Percentiles rank a stretch among this genome's conserved stretches.
phyloP scores from a whole-genome alignment of 2,329 filamentous ascomycete species.

The Ciborinia camelliae region DNA sequence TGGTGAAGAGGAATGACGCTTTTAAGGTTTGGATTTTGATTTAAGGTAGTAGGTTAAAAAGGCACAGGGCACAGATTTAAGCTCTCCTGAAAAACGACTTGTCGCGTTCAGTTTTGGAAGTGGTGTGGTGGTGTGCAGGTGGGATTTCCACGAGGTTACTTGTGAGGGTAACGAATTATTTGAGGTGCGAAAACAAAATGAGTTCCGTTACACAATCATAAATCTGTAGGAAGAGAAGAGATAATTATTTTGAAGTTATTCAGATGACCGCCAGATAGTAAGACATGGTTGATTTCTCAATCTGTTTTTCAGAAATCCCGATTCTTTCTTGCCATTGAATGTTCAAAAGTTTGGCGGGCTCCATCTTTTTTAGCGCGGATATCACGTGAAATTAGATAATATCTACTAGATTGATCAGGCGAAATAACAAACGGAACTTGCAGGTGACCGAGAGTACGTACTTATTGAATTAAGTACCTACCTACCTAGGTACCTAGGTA shows the following conservation, averaged over 20 bases:
- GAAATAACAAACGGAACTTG: no score
- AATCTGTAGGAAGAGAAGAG: neutral
- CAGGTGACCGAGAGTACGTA: no score
- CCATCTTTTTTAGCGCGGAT: neutral
- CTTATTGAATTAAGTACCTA: no score
- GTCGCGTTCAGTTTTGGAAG: slow-evolving; percentile 13
- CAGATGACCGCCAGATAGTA: slow-evolving; percentile 11
- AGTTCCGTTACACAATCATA: neutral
- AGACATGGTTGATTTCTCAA: slow-evolving; percentile 13
- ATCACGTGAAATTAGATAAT: slow-evolving; percentile 4
- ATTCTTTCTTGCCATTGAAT: neutral
- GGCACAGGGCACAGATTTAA: slow-evolving; percentile 20
- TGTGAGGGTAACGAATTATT: neutral
- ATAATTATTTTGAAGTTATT: slow-evolving; percentile 5
- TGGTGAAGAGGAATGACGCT: slow-evolving; percentile 18
- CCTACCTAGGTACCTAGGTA: no score
- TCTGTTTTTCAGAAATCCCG: neutral
- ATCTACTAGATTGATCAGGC: no score
- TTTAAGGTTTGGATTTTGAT: slow-evolving; percentile 14
- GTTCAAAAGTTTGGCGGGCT: neutral
- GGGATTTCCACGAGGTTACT: slow-evolving; percentile 4
- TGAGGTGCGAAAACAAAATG: neutral
- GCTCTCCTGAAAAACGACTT: slow-evolving; percentile 20
- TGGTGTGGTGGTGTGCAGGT: neutral
- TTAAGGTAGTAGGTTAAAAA: slow-evolving; percentile 12